A percentile compares a stretch with the other conserved stretches of the same genome.
Evolutionary conservation across 2,329 filamentous ascomycete genomes (phyloP).

Genomic region (Xylariales sp.): DNA sequence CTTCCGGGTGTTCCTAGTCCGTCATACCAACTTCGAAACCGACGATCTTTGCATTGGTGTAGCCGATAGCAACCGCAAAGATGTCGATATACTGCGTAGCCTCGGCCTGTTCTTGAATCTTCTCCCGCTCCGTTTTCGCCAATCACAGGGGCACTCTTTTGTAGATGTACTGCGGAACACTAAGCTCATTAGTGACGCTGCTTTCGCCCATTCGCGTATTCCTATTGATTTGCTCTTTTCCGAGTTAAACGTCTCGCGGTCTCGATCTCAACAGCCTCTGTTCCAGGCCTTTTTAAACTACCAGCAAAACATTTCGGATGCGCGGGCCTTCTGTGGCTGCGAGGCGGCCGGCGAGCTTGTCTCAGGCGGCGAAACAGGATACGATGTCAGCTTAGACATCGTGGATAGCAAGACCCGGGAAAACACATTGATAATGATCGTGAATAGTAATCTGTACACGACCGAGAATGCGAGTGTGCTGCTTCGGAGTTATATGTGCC

Average conservation of each 20-base stretch:
- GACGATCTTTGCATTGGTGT: constrained; percentile 55
- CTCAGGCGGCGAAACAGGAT: neutral
- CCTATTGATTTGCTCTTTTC: constrained; percentile 18
- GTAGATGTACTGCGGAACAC: neutral
- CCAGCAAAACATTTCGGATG: neutral
- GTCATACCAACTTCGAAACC: no score
- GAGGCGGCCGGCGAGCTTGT: neutral
- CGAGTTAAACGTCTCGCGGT: constrained; percentile 15
- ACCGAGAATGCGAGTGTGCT: neutral
- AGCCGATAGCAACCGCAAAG: constrained; percentile 54
- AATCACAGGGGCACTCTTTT: neutral
- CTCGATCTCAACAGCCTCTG: constrained; percentile 2
- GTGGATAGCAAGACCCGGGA: neutral
- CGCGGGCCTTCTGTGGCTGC: constrained; percentile 12
- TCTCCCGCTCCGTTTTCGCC: constrained; percentile 7
- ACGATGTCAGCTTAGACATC: constrained; percentile 14
- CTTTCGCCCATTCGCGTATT: constrained; percentile 14
- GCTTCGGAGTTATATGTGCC: neutral
- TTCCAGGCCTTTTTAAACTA: constrained; percentile 30
- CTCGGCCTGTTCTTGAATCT: constrained; percentile 25
- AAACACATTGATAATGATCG: neutral
- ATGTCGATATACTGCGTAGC: constrained; percentile 7
- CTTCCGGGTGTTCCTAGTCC: constrained; percentile 49
- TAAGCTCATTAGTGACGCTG: neutral
- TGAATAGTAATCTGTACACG: constrained; percentile 1